Percentiles rank a stretch among this genome's conserved stretches.
phyloP scores from a whole-genome alignment of 805 yeast species.

The Myxozyma monticola region DNA sequence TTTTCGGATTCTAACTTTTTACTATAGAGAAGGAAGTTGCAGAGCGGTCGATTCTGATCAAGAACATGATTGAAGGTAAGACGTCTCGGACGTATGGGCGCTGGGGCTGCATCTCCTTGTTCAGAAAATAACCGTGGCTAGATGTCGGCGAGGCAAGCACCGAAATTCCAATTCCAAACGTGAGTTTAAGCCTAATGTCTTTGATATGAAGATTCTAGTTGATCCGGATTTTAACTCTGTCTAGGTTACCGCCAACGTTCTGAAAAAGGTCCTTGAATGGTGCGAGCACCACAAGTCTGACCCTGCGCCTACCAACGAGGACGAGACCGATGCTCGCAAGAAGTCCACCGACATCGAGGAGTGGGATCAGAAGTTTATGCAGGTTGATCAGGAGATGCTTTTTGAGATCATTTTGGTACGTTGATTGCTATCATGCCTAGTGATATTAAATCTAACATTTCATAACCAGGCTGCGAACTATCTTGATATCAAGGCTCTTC shows the following conservation, averaged over 20 bases:
- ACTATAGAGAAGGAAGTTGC: slow-evolving; percentile 61
- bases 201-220: background rate
- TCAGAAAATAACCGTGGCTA: slow-evolving; percentile 1
- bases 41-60: slow-evolving; percentile 79
- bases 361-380: slow-evolving; percentile 93
- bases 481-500: slow-evolving; percentile 47
- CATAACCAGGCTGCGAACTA: slow-evolving; percentile 45
- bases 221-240: background rate
- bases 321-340: slow-evolving; percentile 63
- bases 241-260: slow-evolving; percentile 60
- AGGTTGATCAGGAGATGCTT: slow-evolving; percentile 73
- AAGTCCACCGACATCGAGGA: slow-evolving; percentile 90
- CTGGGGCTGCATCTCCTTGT: background rate
- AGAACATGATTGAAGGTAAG: slow-evolving; percentile 81
- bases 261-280: slow-evolving; percentile 93
- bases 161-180: slow-evolving; percentile 85
- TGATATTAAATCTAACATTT: background rate
- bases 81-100: background rate
- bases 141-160: slow-evolving; percentile 60
- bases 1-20: background rate
- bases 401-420: slow-evolving; percentile 47
- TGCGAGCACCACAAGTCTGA: slow-evolving; percentile 87
- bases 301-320: slow-evolving; percentile 65
- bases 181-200: slow-evolving; percentile 44
- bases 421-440: background rate